Evolutionary conservation across 345 rosid species (phyloP).

Genomic region (Heritiera fomes): DNA sequence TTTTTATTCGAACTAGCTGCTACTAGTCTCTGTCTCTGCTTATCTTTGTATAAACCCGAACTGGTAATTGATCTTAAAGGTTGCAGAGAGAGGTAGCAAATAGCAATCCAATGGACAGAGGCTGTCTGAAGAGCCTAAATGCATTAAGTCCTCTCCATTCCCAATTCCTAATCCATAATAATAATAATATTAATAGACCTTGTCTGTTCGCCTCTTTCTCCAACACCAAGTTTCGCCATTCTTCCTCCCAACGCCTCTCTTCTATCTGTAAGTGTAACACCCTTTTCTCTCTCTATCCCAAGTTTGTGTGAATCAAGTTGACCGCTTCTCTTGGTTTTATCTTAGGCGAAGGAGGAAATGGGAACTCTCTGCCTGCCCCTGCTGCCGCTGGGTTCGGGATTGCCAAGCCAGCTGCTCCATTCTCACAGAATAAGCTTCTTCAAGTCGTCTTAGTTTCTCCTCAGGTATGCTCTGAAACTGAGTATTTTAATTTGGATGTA

Average conservation of each 20-base stretch:
- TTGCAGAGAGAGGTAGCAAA: not conserved
- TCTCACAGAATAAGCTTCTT: slow-evolving; percentile 54
- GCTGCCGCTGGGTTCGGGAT: slow-evolving; percentile 22
- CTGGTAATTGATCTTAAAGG: too few species aligned
- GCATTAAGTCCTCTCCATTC: slow-evolving; percentile 34
- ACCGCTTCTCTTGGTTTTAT: slow-evolving; percentile 17
- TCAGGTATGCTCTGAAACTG: slow-evolving; percentile 44
- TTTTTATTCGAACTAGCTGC: too few species aligned
- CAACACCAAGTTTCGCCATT: slow-evolving; percentile 28
- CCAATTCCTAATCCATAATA: slow-evolving; percentile 24
- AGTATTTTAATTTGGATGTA: not conserved
- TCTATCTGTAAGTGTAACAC: slow-evolving; percentile 42
- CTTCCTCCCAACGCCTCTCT: slow-evolving; percentile 32
- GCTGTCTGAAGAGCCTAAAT: slow-evolving; percentile 41
- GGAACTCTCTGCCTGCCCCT: slow-evolving; percentile 35
- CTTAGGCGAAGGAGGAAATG: slow-evolving; percentile 47
- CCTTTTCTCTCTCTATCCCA: not conserved
- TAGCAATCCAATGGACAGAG: slow-evolving; percentile 8
- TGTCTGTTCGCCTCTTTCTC: slow-evolving; percentile 36
- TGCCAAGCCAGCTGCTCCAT: slow-evolving; percentile 43
- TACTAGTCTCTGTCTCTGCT: too few species aligned
- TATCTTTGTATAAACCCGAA: too few species aligned
- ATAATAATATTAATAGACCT: slow-evolving; percentile 8
- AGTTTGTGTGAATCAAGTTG: not conserved
- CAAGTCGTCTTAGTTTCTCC: slow-evolving; percentile 96